Conservation (phyloP, 202 grass and related monocot species). For the Schoenoplectus tabernaemontani region DNA sequence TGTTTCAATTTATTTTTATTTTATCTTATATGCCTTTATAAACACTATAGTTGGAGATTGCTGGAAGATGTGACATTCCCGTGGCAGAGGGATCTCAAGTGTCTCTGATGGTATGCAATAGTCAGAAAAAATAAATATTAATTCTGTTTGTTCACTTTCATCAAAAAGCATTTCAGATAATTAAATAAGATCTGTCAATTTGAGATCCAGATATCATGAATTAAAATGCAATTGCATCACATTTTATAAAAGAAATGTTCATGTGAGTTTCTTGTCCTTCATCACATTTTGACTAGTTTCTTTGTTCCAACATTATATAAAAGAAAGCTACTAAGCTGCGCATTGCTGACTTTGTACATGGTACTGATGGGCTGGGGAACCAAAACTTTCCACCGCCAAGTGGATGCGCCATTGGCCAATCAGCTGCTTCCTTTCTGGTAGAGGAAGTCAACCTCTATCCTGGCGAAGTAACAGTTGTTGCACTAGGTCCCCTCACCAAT, state of each 20-base stretch:
- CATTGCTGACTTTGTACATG: constrained; percentile 77
- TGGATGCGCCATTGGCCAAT: constrained; percentile 43
- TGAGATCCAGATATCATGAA: not conserved
- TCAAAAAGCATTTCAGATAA: not conserved
- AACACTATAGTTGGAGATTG: constrained; percentile 72
- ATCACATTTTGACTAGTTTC: not conserved
- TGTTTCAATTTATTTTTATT: not conserved
- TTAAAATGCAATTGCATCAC: not conserved
- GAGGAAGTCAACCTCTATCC: constrained; percentile 67
- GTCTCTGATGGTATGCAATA: constrained; percentile 49
- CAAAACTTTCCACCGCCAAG: constrained; percentile 60
- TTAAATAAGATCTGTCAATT: not conserved
- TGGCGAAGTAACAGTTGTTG: constrained; percentile 61
- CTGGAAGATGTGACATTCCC: constrained; percentile 61
- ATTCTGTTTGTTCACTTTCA: not conserved
- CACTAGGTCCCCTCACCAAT: constrained; percentile 87
- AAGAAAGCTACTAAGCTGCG: constrained; percentile 86
- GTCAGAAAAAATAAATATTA: not conserved
- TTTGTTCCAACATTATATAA: not conserved
- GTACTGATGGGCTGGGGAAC: constrained; percentile 71
- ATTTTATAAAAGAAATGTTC: constrained; percentile 1
- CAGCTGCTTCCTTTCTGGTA: constrained; percentile 54
- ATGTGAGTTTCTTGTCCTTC: not conserved
- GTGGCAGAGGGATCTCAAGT: constrained; percentile 92
- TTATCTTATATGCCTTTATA: not conserved